Percentiles rank a stretch among this genome's conserved stretches.
phyloP scores from a whole-genome alignment of 805 yeast genomes.

The Yamadazyma ubonensis region DNA sequence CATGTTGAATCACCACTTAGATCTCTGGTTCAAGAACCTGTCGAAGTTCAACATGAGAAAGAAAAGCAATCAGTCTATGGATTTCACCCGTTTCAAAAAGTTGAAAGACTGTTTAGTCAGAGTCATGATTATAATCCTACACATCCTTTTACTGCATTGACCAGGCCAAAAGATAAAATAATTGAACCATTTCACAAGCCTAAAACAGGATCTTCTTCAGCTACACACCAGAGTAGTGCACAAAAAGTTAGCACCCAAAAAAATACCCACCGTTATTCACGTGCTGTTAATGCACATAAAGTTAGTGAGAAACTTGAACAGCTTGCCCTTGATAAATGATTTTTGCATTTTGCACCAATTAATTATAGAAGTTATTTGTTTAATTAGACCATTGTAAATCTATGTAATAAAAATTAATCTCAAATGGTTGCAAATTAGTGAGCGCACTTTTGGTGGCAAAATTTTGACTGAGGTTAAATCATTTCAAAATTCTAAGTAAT shows the following conservation, averaged over 20 bases:
- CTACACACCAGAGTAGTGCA: neutral
- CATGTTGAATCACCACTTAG: conserved; percentile 1
- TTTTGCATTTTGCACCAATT: too few relatives aligned
- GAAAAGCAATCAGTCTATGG: conserved; percentile 16
- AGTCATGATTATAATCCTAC: conserved; percentile 28
- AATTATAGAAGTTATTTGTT: neutral
- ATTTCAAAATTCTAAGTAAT: too few relatives aligned
- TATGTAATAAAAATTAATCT: neutral
- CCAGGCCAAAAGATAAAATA: conserved; percentile 4
- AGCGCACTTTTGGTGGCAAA: neutral
- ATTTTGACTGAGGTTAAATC: too few relatives aligned
- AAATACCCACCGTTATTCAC: conserved; percentile 6
- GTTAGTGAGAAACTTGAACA: conserved; percentile 14
- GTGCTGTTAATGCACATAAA: conserved; percentile 13
- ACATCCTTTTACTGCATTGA: conserved; percentile 18
- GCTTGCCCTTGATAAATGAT: conserved; percentile 10
- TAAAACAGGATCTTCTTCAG: neutral
- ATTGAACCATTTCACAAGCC: neutral
- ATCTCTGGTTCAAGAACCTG: neutral
- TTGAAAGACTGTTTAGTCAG: conserved; percentile 34
- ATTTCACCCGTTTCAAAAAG: conserved; percentile 18
- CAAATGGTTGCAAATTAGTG: conserved; percentile 1
- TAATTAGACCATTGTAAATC: neutral
- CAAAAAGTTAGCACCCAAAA: neutral
- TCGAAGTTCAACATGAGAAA: neutral